These are phyloP conservation scores for Kokia cookei DNA, from an alignment of 441 rosid genomes.

Conservation along the genomic window DNA sequence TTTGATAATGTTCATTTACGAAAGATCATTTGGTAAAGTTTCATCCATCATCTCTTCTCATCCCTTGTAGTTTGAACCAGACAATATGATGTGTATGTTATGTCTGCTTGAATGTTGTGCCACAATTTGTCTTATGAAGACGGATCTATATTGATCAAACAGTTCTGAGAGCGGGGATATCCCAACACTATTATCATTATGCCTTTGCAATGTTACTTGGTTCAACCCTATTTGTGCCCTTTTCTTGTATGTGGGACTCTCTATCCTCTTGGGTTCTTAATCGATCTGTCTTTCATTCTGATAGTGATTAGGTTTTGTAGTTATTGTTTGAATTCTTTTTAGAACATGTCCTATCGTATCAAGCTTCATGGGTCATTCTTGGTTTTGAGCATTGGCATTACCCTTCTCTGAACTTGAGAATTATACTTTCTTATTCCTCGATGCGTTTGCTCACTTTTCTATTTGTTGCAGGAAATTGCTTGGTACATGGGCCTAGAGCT, in stretches of 20 bases:
- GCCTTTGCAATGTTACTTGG: not conserved
- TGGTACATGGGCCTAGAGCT: slow-evolving; percentile 71
- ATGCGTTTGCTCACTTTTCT: not conserved
- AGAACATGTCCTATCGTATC: not conserved
- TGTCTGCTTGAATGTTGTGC: not conserved
- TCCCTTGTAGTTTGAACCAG: not conserved
- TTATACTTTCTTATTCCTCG: not conserved
- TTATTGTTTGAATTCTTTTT: not conserved
- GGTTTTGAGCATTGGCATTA: not conserved
- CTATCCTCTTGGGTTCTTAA: not conserved
- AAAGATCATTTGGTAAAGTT: not conserved
- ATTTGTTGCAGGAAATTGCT: slow-evolving; percentile 47
- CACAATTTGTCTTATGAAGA: not conserved
- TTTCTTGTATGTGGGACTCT: not conserved
- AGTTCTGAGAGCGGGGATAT: not conserved
- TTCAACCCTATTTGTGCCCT: not conserved
- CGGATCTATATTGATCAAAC: not conserved
- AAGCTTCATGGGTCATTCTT: not conserved
- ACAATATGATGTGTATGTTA: not conserved
- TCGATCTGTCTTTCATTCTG: too few species aligned
- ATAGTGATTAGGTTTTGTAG: too few species aligned
- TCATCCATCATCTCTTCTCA: not conserved
- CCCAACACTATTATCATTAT: not conserved
- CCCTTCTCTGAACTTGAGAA: not conserved
- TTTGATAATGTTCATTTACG: not conserved